Evolutionary conservation across 768 basidiomycete genomes (phyloP).

Genomic region (Hericium alpestre): DNA sequence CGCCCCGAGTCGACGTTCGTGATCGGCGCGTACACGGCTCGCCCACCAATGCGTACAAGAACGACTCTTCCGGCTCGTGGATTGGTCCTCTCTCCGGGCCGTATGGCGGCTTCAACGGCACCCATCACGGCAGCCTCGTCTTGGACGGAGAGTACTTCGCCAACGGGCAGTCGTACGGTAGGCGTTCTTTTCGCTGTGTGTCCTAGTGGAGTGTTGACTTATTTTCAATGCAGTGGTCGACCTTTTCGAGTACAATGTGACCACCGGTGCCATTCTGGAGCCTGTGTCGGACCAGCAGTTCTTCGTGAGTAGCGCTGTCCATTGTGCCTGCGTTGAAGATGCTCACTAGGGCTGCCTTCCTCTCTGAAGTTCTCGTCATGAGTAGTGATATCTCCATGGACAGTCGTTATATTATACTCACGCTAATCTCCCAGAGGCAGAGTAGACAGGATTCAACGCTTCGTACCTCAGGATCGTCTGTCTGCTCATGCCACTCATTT

Average conservation of each 20-base stretch:
- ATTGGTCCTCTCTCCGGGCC: not conserved
- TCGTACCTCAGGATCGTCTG: too few relatives aligned
- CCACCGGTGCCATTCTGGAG: not conserved
- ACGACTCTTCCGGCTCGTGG: not conserved
- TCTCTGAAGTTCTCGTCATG: too few relatives aligned
- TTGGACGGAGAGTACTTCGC: not conserved
- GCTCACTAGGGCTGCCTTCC: too few relatives aligned
- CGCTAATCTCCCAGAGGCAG: too few relatives aligned
- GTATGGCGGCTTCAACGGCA: not conserved
- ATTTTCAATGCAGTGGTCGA: not conserved
- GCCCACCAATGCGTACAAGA: not conserved
- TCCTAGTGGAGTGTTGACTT: too few relatives aligned
- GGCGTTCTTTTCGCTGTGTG: not conserved
- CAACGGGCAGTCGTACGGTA: not conserved
- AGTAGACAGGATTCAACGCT: too few relatives aligned
- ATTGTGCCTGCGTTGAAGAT: too few relatives aligned
- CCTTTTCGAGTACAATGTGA: not conserved
- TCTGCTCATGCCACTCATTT: too few relatives aligned
- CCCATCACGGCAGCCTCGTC: not conserved
- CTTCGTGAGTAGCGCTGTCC: not conserved
- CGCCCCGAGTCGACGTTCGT: not conserved
- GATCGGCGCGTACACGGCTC: not conserved
- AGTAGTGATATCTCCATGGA: too few relatives aligned
- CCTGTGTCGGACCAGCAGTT: not conserved
- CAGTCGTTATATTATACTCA: too few relatives aligned